Evolutionary conservation across 441 rosid genomes (phyloP).

Genomic region (Bruguiera hainesii): DNA sequence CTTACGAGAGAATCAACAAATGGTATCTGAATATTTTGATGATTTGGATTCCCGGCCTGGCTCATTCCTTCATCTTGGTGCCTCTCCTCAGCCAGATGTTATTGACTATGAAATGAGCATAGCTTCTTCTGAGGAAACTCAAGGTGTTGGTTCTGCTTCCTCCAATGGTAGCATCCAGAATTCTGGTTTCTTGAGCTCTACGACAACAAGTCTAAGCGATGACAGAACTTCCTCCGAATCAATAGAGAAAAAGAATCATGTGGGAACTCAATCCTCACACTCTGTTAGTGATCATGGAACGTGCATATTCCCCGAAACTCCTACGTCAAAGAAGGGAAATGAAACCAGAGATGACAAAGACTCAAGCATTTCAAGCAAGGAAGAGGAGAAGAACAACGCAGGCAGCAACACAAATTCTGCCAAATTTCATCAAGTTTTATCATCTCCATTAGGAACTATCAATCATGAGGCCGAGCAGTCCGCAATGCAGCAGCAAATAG

Average conservation of each 20-base stretch:
- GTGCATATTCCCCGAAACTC: conserved; percentile 46
- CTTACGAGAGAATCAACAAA: conserved; percentile 63
- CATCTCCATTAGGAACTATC: conserved; percentile 40
- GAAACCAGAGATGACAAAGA: conserved; percentile 28
- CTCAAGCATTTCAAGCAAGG: conserved; percentile 21
- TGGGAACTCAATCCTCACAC: conserved; percentile 21
- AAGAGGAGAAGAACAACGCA: conserved; percentile 24
- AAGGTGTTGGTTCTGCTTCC: conserved; percentile 28
- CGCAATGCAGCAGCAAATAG: conserved; percentile 85
- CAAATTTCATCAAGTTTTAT: conserved; percentile 34
- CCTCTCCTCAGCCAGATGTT: conserved; percentile 35
- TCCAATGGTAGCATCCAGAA: conserved; percentile 42
- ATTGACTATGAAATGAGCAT: conserved; percentile 44
- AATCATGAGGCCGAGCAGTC: conserved; percentile 63
- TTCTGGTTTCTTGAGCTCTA: conserved; percentile 59
- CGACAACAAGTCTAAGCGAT: conserved; percentile 72
- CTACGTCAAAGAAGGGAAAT: conserved; percentile 47
- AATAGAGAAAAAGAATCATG: conserved; percentile 35
- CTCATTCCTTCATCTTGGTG: conserved; percentile 70
- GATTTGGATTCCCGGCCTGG: conserved; percentile 37
- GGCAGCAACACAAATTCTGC: conserved; percentile 13
- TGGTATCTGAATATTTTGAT: conserved; percentile 71
- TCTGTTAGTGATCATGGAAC: conserved; percentile 28
- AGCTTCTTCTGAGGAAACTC: conserved; percentile 38
- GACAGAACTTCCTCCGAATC: conserved; percentile 65